Percentiles rank a stretch among this genome's conserved stretches.
These are phyloP conservation scores for Coprinopsis marcescibilis DNA, from an alignment of 768 basidiomycete genomes.

Conservation along the genomic window DNA sequence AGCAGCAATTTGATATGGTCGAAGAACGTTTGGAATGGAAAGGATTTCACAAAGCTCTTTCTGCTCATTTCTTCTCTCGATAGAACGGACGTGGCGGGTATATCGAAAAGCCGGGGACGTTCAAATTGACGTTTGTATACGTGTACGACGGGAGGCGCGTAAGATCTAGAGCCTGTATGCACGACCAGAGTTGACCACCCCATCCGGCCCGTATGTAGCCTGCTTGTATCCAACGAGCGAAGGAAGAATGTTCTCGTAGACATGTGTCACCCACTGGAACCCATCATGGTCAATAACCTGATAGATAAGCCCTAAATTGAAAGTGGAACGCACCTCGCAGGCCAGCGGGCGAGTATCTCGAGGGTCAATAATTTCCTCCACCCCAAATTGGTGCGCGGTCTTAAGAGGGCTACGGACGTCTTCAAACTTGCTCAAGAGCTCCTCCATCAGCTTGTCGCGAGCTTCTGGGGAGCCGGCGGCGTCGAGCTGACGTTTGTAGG, in stretches of 20 bases:
- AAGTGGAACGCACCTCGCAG: constrained; percentile 27
- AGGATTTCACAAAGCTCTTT: too few relatives aligned
- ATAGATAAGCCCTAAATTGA: neutral
- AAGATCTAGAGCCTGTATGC: neutral
- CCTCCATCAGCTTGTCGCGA: constrained; percentile 29
- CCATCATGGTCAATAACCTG: neutral
- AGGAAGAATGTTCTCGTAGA: constrained; percentile 28
- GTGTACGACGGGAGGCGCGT: neutral
- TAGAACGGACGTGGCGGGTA: too few relatives aligned
- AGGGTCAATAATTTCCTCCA: constrained; percentile 38
- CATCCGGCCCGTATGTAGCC: constrained; percentile 24
- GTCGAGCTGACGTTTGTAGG: constrained; percentile 35
- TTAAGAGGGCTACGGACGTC: constrained; percentile 32
- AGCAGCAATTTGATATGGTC: too few relatives aligned
- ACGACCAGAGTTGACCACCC: constrained; percentile 1
- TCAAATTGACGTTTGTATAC: neutral
- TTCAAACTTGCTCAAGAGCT: constrained; percentile 30
- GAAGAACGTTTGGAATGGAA: too few relatives aligned
- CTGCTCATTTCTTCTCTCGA: too few relatives aligned
- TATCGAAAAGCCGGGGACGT: neutral
- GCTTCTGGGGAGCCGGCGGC: constrained; percentile 21
- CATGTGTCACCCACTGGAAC: constrained; percentile 30
- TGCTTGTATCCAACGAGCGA: constrained; percentile 25
- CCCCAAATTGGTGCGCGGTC: constrained; percentile 33
- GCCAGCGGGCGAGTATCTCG: constrained; percentile 30